Evolutionary conservation across 2,329 filamentous ascomycete species (phyloP).

Genomic region (Fusarium tjaetaba): DNA sequence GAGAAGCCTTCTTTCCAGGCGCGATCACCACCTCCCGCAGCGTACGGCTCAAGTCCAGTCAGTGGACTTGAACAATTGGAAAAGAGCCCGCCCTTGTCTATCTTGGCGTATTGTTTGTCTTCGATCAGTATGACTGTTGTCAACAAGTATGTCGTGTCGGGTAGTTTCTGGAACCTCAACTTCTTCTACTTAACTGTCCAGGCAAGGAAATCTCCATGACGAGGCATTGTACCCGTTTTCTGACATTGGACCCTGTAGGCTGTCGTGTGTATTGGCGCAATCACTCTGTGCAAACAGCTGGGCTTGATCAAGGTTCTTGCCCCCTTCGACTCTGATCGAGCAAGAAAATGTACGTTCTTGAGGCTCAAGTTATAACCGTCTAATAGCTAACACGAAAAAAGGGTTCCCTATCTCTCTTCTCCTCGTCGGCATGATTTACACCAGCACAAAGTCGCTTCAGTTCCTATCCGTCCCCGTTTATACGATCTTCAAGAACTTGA

Average conservation of each 20-base stretch:
- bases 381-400: slow-evolving; percentile 51
- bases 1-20: slow-evolving; percentile 64
- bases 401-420: slow-evolving; percentile 97
- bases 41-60: slow-evolving; percentile 26
- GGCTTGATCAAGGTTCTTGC: slow-evolving; percentile 85
- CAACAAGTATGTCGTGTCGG: slow-evolving; percentile 98
- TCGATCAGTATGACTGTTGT: slow-evolving; percentile 99
- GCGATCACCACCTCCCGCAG: slow-evolving; percentile 30
- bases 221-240: neutral
- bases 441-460: slow-evolving; percentile 92
- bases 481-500: slow-evolving; percentile 99
- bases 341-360: slow-evolving; percentile 80
- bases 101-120: slow-evolving; percentile 89
- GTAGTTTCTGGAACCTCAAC: slow-evolving; percentile 91
- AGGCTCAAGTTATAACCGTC: neutral
- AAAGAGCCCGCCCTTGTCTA: slow-evolving; percentile 82
- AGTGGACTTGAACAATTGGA: slow-evolving; percentile 58
- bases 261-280: slow-evolving; percentile 86
- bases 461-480: slow-evolving; percentile 98
- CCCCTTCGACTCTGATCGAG: slow-evolving; percentile 86
- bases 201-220: slow-evolving; percentile 63
- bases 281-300: slow-evolving; percentile 81
- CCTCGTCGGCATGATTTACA: slow-evolving; percentile 99
- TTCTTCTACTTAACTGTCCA: slow-evolving; percentile 94
- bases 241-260: slow-evolving; percentile 64